phyloP scores from a whole-genome alignment of 1,284 basidiomycete genomes.

The Hortiboletus rubellus region DNA sequence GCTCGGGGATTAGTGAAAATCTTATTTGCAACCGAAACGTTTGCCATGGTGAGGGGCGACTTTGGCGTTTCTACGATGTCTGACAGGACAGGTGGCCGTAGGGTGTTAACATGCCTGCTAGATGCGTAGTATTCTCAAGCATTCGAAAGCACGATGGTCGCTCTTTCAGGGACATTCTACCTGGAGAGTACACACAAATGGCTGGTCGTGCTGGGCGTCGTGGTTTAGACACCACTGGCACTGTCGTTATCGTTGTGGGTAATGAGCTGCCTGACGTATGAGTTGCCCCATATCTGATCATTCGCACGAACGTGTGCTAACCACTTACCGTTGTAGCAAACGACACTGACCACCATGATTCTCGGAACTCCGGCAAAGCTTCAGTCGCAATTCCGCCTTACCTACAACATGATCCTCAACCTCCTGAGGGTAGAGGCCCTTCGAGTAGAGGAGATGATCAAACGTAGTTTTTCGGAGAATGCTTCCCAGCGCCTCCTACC shows the following conservation, averaged over 20 bases:
- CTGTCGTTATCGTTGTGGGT: conserved; percentile 88
- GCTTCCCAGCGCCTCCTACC: conserved; percentile 90
- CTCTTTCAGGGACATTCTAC: conserved; percentile 85
- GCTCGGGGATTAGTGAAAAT: conserved; percentile 96
- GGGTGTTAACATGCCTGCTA: conserved; percentile 99
- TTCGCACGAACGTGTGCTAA: conserved; percentile 14
- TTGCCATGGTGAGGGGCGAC: conserved; percentile 81
- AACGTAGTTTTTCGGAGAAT: conserved; percentile 98
- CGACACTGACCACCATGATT: conserved; percentile 85
- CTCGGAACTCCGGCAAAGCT: conserved; percentile 90
- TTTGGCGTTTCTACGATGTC: background rate
- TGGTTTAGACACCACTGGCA: conserved; percentile 93
- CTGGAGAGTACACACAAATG: conserved; percentile 99
- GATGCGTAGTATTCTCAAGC: conserved; percentile 94
- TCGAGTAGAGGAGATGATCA: conserved; percentile 99
- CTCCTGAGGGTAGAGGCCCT: conserved; percentile 95
- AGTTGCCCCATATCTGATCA: background rate
- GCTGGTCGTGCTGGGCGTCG: conserved; percentile 96
- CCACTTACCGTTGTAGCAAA: conserved; percentile 50
- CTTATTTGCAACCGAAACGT: conserved; percentile 98
- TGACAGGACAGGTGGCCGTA: conserved; percentile 34
- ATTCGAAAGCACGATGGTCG: conserved; percentile 96
- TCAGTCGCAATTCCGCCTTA: conserved; percentile 96
- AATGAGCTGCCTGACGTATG: conserved; percentile 86
- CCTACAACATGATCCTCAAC: conserved; percentile 99